These are phyloP conservation scores for Euryodendron excelsum DNA, from an alignment of 148 eudicot species.

Conservation along the genomic window DNA sequence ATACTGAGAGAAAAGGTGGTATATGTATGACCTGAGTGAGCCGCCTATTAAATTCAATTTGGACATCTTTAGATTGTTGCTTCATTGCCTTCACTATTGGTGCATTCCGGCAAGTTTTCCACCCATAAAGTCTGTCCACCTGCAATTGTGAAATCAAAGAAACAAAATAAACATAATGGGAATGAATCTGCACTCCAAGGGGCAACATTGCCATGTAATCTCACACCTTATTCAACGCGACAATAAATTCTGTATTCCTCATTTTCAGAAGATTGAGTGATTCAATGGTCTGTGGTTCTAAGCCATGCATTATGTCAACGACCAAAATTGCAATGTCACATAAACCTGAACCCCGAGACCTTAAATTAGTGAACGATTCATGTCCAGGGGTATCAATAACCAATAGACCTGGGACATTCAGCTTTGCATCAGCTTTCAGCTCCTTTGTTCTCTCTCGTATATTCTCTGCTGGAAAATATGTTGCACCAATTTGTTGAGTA, in stretches of 20 bases:
- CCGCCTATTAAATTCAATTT: conserved; percentile 67
- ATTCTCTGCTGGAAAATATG: conserved; percentile 88
- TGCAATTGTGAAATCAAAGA: conserved; percentile 23
- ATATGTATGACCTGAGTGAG: conserved; percentile 49
- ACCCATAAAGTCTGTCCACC: conserved; percentile 93
- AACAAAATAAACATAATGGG: conserved; percentile 3
- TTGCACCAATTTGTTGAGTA: conserved; percentile 94
- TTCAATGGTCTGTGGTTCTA: conserved; percentile 92
- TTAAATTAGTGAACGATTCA: conserved; percentile 78
- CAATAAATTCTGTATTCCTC: conserved; percentile 85
- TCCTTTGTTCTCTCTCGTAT: conserved; percentile 91
- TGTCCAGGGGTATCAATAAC: conserved; percentile 98
- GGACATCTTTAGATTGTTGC: conserved; percentile 81
- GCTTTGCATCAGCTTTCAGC: conserved; percentile 88
- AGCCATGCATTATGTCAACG: conserved; percentile 94
- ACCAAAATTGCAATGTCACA: conserved; percentile 96
- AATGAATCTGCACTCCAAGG: neutral
- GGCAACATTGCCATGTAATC: conserved; percentile 14
- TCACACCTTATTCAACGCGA: conserved; percentile 88
- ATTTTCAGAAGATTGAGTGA: conserved; percentile 86
- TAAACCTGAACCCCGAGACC: conserved; percentile 90
- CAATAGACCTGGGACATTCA: conserved; percentile 87
- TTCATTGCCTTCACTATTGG: conserved; percentile 76
- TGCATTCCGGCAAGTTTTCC: conserved; percentile 74
- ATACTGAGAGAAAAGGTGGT: conserved; percentile 2